These are phyloP conservation scores for Penicillium vulpinum DNA, from an alignment of 2,329 filamentous ascomycete genomes.

Conservation along the genomic window DNA sequence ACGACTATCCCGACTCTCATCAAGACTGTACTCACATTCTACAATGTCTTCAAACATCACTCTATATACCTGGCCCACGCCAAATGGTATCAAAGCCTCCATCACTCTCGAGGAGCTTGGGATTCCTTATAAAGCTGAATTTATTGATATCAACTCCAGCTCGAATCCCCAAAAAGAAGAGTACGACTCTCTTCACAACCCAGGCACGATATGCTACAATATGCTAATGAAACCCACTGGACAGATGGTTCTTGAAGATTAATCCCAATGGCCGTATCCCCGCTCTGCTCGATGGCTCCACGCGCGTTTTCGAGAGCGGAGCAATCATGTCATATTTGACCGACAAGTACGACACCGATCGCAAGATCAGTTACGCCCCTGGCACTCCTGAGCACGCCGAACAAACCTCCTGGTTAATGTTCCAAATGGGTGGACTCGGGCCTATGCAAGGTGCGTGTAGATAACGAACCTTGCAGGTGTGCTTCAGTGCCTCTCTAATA, in stretches of 20 bases:
- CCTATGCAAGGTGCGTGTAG: slow-evolving; percentile 43
- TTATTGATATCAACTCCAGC: slow-evolving; percentile 45
- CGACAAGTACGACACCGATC: slow-evolving; percentile 46
- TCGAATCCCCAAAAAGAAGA: slow-evolving; percentile 48
- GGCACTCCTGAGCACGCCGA: slow-evolving; percentile 47
- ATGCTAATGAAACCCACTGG: not conserved
- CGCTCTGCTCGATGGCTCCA: slow-evolving; percentile 43
- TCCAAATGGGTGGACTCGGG: slow-evolving; percentile 44
- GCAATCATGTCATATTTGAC: slow-evolving; percentile 50
- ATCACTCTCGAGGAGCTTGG: slow-evolving; percentile 42
- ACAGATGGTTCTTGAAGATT: slow-evolving; percentile 47
- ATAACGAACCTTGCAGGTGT: not conserved
- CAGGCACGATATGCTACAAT: not conserved
- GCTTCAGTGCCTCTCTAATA: not conserved
- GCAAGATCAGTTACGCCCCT: slow-evolving; percentile 46
- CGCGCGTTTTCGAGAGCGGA: slow-evolving; percentile 49
- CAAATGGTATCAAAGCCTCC: slow-evolving; percentile 40
- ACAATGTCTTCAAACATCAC: slow-evolving; percentile 31
- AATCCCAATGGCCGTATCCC: slow-evolving; percentile 54
- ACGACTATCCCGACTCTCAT: slow-evolving; percentile 6
- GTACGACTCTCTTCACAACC: slow-evolving; percentile 7
- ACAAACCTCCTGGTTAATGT: slow-evolving; percentile 49
- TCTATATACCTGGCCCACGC: slow-evolving; percentile 33
- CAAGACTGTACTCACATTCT: slow-evolving; percentile 13
- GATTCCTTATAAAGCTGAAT: slow-evolving; percentile 33